Percentiles rank a stretch among this genome's conserved stretches.
Conservation (phyloP, 2,329 filamentous ascomycete genomes). For the Aspergillus transmontanensis region DNA sequence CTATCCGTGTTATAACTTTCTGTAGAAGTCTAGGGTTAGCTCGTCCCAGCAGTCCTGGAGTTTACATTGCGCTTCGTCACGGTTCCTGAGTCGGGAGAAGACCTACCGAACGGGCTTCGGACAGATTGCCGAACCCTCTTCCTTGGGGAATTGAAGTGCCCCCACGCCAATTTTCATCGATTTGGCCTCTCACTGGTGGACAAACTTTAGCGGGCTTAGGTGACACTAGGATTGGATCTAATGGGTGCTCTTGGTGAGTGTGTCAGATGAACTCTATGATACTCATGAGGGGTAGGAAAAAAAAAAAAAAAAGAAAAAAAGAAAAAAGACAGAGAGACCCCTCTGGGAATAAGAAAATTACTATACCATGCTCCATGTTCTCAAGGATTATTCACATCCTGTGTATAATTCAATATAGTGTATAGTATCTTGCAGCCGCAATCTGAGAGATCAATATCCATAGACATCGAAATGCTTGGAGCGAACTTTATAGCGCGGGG, state of each 20-base stretch:
- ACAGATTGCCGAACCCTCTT: not conserved
- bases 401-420: not conserved
- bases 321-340: too few relatives aligned
- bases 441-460: not conserved
- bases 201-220: not conserved
- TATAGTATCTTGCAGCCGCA: not conserved
- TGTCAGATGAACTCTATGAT: not conserved
- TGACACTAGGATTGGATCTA: not conserved
- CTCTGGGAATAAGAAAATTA: not conserved
- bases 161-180: not conserved
- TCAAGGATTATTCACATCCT: not conserved
- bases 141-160: not conserved
- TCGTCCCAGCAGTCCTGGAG: not conserved
- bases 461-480: not conserved
- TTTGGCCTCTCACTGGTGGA: not conserved
- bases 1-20: not conserved
- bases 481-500: not conserved
- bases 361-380: not conserved
- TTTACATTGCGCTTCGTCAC: too few relatives aligned
- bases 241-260: not conserved
- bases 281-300: not conserved
- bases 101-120: not conserved
- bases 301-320: not conserved
- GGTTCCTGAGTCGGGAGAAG: not conserved
- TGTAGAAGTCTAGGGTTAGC: not conserved